Base-by-base conservation (phyloP, 2,329 filamentous ascomycete genomes). In the Rosellinia necatrix region DNA sequence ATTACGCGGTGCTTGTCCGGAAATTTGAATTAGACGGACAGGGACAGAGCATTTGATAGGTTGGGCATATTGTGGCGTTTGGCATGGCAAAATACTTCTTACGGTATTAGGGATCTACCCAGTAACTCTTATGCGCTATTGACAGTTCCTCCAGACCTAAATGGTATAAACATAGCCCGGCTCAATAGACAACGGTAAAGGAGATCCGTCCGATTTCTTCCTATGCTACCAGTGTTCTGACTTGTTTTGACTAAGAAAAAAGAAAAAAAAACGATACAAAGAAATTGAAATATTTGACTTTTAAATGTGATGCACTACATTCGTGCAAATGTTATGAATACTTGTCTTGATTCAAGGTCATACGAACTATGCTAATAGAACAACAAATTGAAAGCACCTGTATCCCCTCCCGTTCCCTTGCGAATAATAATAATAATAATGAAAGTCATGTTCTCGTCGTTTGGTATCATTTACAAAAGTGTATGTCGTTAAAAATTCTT, bases 61-160 rank as follows among this genome's bases (percentile, higher is more conserved):
- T 25, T 12, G 38, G 52, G 51, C 47, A 53, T 55, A 30, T 19
- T 35, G 17, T 13, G 56, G 56, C 48, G 56, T 57, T 60, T 43
- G 32, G 49, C 3, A 27, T 30, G 37, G 32, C 43, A 27, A 34
- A n/a, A 19, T 13, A n/a, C 43, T 25, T 24, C 27, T 24, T 25
- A 30, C 4, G 44, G 30, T 37, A 21, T n/a, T 50, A 27, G 25
- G 8, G 3, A 37, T 38, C 12, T 6, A 43, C 30, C n/a, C 8
- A 42, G 12, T 27, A 25, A 34, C 13, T 37, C 8, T n/a, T 5
- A 38, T n/a, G 8, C 32, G 40, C 38, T 40, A 15, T 38, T 55
- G 40, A 22, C 15, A 9, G 15, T 41, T 51, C n/a, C n/a, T n/a
- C n/a, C n/a, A n/a, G 10, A 6, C 37, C 25, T 13, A 56, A 12